Percentiles rank a stretch among this genome's conserved stretches.
Conservation (phyloP, 2,329 filamentous ascomycete genomes). For the Zarea fungicola region DNA sequence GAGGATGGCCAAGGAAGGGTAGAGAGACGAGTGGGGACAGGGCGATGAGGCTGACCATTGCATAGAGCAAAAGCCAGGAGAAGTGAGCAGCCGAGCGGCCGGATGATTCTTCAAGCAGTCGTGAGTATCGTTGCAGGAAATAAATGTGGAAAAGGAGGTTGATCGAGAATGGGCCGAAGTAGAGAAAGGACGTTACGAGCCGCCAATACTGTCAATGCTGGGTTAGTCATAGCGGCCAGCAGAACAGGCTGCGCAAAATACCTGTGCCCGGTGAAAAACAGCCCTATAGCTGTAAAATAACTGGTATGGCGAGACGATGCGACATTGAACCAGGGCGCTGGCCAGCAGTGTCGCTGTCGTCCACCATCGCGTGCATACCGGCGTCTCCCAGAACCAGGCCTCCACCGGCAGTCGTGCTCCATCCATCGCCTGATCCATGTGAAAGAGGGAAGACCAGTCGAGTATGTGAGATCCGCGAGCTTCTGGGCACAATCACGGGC, state of each 20-base stretch:
- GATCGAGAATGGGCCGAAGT: constrained; percentile 90
- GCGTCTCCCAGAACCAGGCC: constrained; percentile 99
- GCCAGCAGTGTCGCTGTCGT: constrained; percentile 86
- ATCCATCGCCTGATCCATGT: constrained; percentile 56
- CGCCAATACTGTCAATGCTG: constrained; percentile 78
- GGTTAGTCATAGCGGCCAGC: constrained; percentile 13
- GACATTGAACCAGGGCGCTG: constrained; percentile 86
- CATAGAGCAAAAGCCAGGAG: constrained; percentile 88
- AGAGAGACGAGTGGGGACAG: constrained; percentile 85
- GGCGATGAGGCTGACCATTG: constrained; percentile 70
- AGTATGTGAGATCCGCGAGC: too few relatives aligned
- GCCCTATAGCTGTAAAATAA: constrained; percentile 94
- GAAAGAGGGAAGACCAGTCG: neutral
- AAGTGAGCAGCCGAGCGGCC: constrained; percentile 88
- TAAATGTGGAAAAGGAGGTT: constrained; percentile 97
- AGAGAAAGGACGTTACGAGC: constrained; percentile 91
- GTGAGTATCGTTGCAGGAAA: constrained; percentile 94
- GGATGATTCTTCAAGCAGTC: constrained; percentile 91
- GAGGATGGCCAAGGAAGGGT: constrained; percentile 87
- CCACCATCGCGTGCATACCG: constrained; percentile 93
- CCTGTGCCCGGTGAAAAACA: constrained; percentile 88
- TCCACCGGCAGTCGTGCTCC: constrained; percentile 73
- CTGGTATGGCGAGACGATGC: constrained; percentile 88
- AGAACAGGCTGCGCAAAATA: constrained; percentile 30
- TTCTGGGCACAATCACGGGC: too few relatives aligned